Evolutionary conservation across 768 basidiomycete species (phyloP).

Genomic region (Cystofilobasidium capitatum): DNA sequence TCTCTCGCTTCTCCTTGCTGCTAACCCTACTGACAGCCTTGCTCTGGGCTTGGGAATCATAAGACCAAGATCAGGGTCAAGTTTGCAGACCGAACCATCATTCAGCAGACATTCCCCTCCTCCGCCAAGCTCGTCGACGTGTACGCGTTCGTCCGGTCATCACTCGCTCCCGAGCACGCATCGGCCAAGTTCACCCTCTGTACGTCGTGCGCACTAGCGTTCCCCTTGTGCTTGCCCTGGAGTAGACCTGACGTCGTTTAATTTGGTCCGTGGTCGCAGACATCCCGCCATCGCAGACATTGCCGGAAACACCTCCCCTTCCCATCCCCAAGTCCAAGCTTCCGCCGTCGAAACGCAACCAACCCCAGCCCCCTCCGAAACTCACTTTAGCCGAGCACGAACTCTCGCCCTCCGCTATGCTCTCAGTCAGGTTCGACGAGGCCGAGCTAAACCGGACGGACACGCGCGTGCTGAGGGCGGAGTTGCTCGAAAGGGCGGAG

Average conservation of each 20-base stretch:
- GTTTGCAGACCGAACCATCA: constrained; percentile 22
- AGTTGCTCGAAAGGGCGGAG: constrained; percentile 6
- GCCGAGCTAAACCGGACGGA: constrained; percentile 1
- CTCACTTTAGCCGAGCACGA: constrained; percentile 14
- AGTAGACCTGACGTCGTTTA: background rate
- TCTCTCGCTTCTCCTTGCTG: background rate
- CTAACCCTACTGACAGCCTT: no score
- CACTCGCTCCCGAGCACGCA: background rate
- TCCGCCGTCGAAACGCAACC: background rate
- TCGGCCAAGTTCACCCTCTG: constrained; percentile 14
- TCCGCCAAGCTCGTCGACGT: background rate
- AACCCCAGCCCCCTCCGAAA: constrained; percentile 2
- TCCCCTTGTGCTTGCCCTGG: background rate
- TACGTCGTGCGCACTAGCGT: constrained; percentile 3
- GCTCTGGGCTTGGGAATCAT: background rate
- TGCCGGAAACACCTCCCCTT: background rate
- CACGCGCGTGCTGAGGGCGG: constrained; percentile 2
- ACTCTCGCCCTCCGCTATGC: constrained; percentile 17
- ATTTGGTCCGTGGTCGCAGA: background rate
- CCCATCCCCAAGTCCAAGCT: background rate
- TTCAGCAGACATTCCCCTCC: constrained; percentile 20
- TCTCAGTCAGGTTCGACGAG: constrained; percentile 17
- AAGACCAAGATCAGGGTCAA: constrained; percentile 27
- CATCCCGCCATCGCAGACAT: background rate
- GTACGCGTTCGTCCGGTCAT: constrained; percentile 20